Base-by-base conservation (phyloP, 139 green algal species). In the Chara braunii region DNA sequence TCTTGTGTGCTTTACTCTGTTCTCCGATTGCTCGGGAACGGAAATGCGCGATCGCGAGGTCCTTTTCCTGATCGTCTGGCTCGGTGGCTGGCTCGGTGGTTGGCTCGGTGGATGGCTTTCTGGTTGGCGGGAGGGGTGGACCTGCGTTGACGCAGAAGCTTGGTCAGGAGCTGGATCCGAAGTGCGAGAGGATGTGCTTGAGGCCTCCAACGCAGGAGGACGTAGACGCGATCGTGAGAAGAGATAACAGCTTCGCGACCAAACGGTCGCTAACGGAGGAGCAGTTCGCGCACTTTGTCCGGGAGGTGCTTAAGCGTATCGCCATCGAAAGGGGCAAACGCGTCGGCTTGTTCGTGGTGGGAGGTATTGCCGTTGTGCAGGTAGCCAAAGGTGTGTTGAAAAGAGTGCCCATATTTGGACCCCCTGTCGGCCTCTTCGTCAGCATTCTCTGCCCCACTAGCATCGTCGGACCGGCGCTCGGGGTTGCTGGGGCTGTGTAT, bases 241-340 rank as follows among this genome's bases (percentile, higher is more conserved):
- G 37, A 18, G 24, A 32, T 23, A 31, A 31, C 5, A 23, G 18
- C 9, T 33, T 60, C 22, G 51, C 51, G 0, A 33, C 51, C n/a
- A 24, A 9, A 31, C 4, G 32, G 11, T 31, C 22, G n/a, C 51
- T 60, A 31, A 8, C n/a, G n/a, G n/a, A 23, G 7, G 1, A 18
- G 7, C n/a, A 60, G 23, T 60, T 60, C 22, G 51, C 37, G 18
- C 23, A 31, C 0, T 60, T 60, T 14, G n/a, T 31, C 9, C 51
- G 51, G 32, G 51, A 31, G 5, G n/a, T 60, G n/a, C n/a, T 60
- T 3, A 60, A 60, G 51, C 51, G 51, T 33, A 33, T 60, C 32
- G 51, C 51, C n/a, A 33, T 60, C 32, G 51, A 60, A 31, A 31
- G 26, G n/a, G 51, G 51, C 51, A 31, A 33, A 18, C 24, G 51